Evolutionary conservation across 2,329 filamentous ascomycete genomes (phyloP), one percentile per base, ranked within the genome.

Genomic region (Aspergillus pseudoglaucus): DNA sequence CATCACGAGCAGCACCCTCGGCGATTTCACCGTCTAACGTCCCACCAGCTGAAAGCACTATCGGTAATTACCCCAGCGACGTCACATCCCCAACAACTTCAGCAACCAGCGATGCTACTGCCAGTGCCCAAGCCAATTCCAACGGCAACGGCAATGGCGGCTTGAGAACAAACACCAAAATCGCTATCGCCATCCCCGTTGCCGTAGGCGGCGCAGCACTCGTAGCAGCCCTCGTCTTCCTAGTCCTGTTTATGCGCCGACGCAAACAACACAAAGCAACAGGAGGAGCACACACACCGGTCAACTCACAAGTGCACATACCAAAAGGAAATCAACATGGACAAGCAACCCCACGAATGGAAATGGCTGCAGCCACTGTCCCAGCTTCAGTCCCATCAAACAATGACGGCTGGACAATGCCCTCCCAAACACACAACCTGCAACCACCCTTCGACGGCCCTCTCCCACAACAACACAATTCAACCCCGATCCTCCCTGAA

Each of bases 131-230:
- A 20, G 7, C 6, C 14, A 15, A 14, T 8, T 42, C 14, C 41
- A 42, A 14, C 23, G 47, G 32, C 32, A 14, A 17, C 43, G 23
- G 17, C 5, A 23, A 20, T 17, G 44, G 45, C 14, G 46, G 47
- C 17, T n/a, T 55, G 30, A 47, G 45, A 20, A 58, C 51, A 32
- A 55, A 47, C 22, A 64, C 52, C 6, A 63, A 60, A 47, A 46
- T 67, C 37, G 62, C 63, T 39, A 66, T 66, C 37, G 62, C 59
- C n/a, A 48, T 67, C n/a, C 63, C 63, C n/a, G 48, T 67, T 37
- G 52, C 62, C 20, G 46, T 65, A 18, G 52, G 64, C 23, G 62
- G 62, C 2, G 47, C 59, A 6, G 46, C 38, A 6, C 25, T 61
- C 15, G 48, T 67, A 40, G 47, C 51, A 20, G 56, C 53, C 10